These are phyloP conservation scores for Globisporangium carolinianum DNA, from an alignment of 352 stramenopile species.

Conservation along the genomic window DNA sequence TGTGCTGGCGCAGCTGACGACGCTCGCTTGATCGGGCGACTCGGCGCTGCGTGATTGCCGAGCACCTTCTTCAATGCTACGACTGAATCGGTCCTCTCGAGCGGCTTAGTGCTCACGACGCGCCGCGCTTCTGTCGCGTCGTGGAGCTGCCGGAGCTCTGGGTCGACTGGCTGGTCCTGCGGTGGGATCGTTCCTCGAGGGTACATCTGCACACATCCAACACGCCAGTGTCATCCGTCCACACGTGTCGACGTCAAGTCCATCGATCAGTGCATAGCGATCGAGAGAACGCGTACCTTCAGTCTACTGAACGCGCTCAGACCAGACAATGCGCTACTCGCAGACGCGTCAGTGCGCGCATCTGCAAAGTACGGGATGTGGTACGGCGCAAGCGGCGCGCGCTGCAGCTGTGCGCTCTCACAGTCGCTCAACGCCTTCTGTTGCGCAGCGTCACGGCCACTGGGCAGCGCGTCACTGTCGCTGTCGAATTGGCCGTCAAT, in stretches of 20 bases:
- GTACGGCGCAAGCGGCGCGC: constrained; percentile 21
- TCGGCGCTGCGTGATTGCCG: not conserved
- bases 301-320: not conserved
- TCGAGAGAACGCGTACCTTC: too few species aligned
- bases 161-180: constrained; percentile 34
- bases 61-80: too few species aligned
- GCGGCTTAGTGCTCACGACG: constrained; percentile 6
- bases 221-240: not conserved
- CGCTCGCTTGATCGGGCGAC: not conserved
- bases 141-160: constrained; percentile 50
- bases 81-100: not conserved
- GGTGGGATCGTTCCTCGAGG: constrained; percentile 37
- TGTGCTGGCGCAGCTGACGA: not conserved
- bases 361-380: constrained; percentile 25
- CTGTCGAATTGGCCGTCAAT: not conserved
- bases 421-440: not conserved
- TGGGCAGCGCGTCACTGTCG: not conserved
- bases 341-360: not conserved
- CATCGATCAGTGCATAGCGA: not conserved
- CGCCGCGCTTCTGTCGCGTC: constrained; percentile 25
- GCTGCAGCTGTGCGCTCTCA: not conserved
- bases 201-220: constrained; percentile 18
- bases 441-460: too few species aligned
- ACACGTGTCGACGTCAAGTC: not conserved
- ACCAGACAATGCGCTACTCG: not conserved